These are phyloP conservation scores for Przewalskia tangutica DNA, from an alignment of 257 asterid species.

Conservation along the genomic window DNA sequence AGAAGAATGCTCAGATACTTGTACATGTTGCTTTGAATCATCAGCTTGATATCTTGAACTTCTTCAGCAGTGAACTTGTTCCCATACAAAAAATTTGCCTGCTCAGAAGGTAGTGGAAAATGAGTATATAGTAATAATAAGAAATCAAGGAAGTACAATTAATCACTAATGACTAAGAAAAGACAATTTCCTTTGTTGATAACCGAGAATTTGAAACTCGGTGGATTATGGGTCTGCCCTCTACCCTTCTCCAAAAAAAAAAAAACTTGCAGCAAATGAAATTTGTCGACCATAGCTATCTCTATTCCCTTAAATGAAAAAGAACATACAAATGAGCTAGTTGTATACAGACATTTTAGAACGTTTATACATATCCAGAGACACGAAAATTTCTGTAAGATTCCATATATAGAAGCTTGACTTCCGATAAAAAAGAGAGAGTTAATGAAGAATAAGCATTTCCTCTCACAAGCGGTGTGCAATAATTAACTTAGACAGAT, in stretches of 20 bases:
- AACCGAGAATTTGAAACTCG: background rate
- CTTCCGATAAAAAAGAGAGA: background rate
- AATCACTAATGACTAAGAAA: background rate
- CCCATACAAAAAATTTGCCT: slow-evolving; percentile 85
- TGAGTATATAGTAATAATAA: background rate
- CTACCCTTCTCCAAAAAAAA: background rate
- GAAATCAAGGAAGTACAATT: background rate
- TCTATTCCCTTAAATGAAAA: background rate
- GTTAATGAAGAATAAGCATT: background rate
- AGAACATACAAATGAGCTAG: background rate
- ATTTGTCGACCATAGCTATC: background rate
- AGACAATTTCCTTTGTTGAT: background rate
- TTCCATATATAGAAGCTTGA: background rate
- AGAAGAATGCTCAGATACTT: slow-evolving; percentile 82
- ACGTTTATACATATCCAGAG: background rate
- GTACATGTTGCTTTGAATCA: slow-evolving; percentile 92
- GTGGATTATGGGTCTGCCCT: background rate
- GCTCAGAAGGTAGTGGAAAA: slow-evolving; percentile 12
- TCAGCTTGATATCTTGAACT: slow-evolving; percentile 77
- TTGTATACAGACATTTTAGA: background rate
- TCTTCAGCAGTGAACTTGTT: slow-evolving; percentile 69
- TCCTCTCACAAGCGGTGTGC: background rate
- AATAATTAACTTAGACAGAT: background rate
- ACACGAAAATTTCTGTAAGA: background rate
- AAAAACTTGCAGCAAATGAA: background rate